Conservation (phyloP, 169 alveolate species). For the Eimeria maxima region DNA sequence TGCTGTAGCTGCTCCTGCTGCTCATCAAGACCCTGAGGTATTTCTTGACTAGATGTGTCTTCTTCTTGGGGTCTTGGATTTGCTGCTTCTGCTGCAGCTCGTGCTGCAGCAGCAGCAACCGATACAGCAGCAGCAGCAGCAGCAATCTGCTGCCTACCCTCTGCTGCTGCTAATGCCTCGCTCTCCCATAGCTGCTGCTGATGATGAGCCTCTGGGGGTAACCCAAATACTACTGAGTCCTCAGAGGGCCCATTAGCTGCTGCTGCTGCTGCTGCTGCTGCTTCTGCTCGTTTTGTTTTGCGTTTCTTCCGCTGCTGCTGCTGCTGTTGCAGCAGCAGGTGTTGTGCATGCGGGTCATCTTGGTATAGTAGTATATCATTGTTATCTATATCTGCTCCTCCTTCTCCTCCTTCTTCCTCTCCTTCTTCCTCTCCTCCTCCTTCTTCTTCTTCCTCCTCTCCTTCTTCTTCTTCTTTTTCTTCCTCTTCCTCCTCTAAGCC, state of each 20-base stretch:
- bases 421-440: not conserved
- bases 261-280: not conserved
- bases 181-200: not conserved
- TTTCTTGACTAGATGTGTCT: not conserved
- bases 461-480: not conserved
- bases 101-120: not conserved
- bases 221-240: not conserved
- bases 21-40: not conserved
- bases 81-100: constrained; percentile 34
- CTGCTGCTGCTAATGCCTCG: not conserved
- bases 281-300: not conserved
- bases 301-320: not conserved
- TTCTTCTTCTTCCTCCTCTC: not conserved
- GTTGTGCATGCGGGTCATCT: not conserved
- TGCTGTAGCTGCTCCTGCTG: constrained; percentile 46
- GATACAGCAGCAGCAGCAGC: not conserved
- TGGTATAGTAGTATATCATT: not conserved
- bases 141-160: not conserved
- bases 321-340: constrained; percentile 11
- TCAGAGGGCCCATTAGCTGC: not conserved
- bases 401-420: not conserved
- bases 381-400: not conserved
- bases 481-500: constrained; percentile 2
- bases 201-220: constrained; percentile 26
- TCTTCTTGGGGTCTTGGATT: not conserved